Evolutionary conservation across 768 basidiomycete species (phyloP), one percentile per base, ranked within the genome.

Genomic region (Auriscalpium microsporum): DNA sequence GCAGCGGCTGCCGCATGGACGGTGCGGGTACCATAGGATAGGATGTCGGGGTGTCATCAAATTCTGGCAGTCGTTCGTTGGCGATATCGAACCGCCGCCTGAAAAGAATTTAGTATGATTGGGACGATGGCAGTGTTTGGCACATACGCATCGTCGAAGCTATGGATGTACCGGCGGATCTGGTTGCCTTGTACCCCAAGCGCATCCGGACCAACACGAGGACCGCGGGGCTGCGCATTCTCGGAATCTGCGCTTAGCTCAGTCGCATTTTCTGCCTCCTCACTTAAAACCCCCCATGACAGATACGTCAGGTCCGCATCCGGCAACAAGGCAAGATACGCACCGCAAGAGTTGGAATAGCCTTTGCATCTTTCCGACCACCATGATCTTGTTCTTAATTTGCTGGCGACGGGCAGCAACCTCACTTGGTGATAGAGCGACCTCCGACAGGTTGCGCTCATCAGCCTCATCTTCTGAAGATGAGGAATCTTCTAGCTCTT

Each of bases 371-470:
- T 82, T 77, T 28, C 94, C 94, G 56, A 97, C 91, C 0, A 90
- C 91, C 61, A 93, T 71, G 61, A 96, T 95, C 78, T 96, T 96
- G 70, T 84, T 91, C 78, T 88, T 93, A 73, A 97, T 94, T 62
- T 82, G 78, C 62, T 90, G 80, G 61, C 82, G 73, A 54, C 90
- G 75, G 62, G 75, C 73, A n/a, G 72, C 68, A 14, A 73, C 50
- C 36, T 83, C 81, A 16, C 68, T 67, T 10, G 75, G 70, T 4
- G 74, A 68, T 46, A 70, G 52, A 3, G 59, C 59, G 42, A 54
- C 34, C 23, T 46, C 38, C 16, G 60, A 33, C 6, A 59, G 16
- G 14, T 45, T 38, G 11, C 45, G 50, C 13, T 45, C 28, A 14
- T 34, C 45, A 5, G 48, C 48, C 40, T 76, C 78, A 11, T 63